Base-by-base conservation (phyloP, 2,329 filamentous ascomycete species). In the Curvularia lunata region DNA sequence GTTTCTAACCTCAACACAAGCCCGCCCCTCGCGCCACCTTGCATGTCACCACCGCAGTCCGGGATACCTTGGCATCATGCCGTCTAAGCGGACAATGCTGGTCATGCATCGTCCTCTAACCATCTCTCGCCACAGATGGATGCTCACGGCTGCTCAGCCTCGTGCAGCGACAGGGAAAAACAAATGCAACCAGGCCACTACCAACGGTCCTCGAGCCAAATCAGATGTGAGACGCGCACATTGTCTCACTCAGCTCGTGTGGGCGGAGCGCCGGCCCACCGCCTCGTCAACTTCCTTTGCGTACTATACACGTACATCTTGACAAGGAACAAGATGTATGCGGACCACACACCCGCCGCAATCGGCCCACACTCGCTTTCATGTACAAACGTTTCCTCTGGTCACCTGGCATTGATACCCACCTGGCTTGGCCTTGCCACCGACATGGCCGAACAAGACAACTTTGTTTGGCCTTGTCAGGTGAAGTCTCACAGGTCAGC, bases 211-310 rank as follows among this genome's bases (percentile, higher is more conserved):
- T 61, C 48, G 47, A 53, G 46, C 54, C 58, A 59, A 61, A 50
- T 52, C 40, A 46, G 49, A 49, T 54, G 56, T 55, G 62, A 60
- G 61, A 65, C 56, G 59, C 57, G 63, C 61, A 52, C 58, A 60
- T 54, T 61, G 66, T 71, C 68, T 68, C 66, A 70, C 65, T 37
- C 62, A 56, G 64, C 61, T 65, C 51, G 59, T 64, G 69, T 63
- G 61, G 56, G 62, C 45, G 54, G 56, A 61, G 55, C 48, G 49
- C 28, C 51, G 55, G 40, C 10, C 32, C 23, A 25, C 32, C 32
- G 32, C 32, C 32, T 37, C 2, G 16, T 37, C 12, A 37, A 37
- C 13, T 37, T 37, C 32, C 32, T 37, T n/a, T n/a, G 32, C 5
- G 13, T 41, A 41, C 38, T 21, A 21, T 19, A 52, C 55, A 40